Percentiles rank a stretch among this genome's conserved stretches.
These are phyloP conservation scores for Lycium barbarum DNA, from an alignment of 257 asterid genomes.

Conservation along the genomic window DNA sequence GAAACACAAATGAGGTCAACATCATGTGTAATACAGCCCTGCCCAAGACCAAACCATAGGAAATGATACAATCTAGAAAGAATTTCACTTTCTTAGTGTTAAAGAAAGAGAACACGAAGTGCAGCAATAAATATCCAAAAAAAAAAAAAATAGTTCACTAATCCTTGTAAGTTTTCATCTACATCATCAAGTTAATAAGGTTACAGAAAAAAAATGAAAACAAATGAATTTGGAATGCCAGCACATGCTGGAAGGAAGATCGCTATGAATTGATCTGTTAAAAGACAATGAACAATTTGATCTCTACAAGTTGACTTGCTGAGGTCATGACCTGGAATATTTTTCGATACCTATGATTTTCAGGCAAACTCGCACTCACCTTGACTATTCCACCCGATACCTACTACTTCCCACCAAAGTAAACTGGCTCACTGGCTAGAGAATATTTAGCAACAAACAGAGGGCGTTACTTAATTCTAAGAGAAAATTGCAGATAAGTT, in stretches of 20 bases:
- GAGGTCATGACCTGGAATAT: slow-evolving; percentile 5
- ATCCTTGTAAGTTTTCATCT: slow-evolving; percentile 19
- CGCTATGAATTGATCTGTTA: not conserved
- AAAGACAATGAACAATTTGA: slow-evolving; percentile 20
- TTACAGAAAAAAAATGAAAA: not conserved
- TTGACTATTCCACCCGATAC: not conserved
- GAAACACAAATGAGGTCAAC: slow-evolving; percentile 19
- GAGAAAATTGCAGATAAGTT: not conserved
- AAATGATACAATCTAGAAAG: slow-evolving; percentile 22
- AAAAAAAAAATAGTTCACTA: not conserved
- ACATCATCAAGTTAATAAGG: slow-evolving; percentile 14
- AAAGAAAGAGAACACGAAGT: not conserved
- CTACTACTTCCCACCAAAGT: slow-evolving; percentile 1
- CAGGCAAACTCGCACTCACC: not conserved
- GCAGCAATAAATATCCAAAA: slow-evolving; percentile 6
- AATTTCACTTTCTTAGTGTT: not conserved
- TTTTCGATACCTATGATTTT: not conserved
- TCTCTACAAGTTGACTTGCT: not conserved
- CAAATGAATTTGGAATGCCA: slow-evolving; percentile 19
- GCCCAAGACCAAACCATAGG: not conserved
- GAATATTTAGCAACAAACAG: slow-evolving; percentile 1
- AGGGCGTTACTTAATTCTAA: not conserved
- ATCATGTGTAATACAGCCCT: not conserved
- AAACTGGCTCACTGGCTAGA: not conserved
- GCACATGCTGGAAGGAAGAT: not conserved